Base-by-base conservation (phyloP, 1,139 yeast genomes). In the Trichomonascaceae sp. region DNA sequence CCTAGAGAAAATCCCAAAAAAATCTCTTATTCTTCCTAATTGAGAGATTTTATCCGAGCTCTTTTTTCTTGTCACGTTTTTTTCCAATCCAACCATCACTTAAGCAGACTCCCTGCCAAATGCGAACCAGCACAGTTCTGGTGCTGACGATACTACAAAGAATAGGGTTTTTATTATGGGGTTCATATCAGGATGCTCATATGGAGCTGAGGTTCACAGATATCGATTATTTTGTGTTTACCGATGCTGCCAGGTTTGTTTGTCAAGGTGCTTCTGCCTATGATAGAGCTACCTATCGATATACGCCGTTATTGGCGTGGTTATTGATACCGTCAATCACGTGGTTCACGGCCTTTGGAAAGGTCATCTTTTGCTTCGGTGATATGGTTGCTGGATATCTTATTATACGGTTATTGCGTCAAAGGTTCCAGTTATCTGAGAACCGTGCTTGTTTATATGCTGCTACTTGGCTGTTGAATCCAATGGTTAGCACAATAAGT, bases 401-500 rank as follows among this genome's bases (percentile, higher is more conserved):
- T 52, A 82, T 89, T 46, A 65, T 80, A 51, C 71, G 73, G 55
- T 67, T 84, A 9, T 66, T 83, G 49, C 60, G 62, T 44, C 57
- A 62, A 36, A 61, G 69, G 27, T 48, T 48, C 36, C 66, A 70
- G 5, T 61, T 69, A 18, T 60, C 70, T 7, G 63, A 65, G 47
- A 56, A 62, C 9, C 72, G 72, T 50, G 73, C 76, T 18, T 61
- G 76, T 20, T 53, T 74, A 12, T 74, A 82, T 56, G 70, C 84
- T 38, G 72, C 85, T 0, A 73, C 90, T 3, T 93, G 99, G 99
- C 74, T 93, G 44, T 75, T 89, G 61, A 93, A 93, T 68, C 99
- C 99, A 12, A 87, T 93, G 95, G 99, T 91, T 0, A 82, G 87
- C 36, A 90, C 96, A 1, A 93, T 93, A 47, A 85, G 95, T 58